These are phyloP conservation scores for Purpureocillium lavendulum DNA, from an alignment of 2,329 filamentous ascomycete species.

Conservation along the genomic window DNA sequence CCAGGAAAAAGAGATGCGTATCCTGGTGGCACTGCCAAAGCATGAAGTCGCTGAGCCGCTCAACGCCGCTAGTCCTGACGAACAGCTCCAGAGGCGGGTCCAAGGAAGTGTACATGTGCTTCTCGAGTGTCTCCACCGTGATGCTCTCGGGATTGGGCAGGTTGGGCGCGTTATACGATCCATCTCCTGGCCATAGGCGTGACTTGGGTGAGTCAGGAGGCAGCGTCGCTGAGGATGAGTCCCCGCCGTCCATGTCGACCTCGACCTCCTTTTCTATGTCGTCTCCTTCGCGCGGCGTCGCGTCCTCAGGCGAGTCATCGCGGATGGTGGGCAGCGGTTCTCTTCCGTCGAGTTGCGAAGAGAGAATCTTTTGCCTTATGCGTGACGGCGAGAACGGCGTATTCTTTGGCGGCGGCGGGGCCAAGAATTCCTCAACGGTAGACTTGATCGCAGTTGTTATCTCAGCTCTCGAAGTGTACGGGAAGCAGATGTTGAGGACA, in stretches of 20 bases:
- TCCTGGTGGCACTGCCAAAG: constrained; percentile 95
- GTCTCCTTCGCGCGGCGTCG: constrained; percentile 34
- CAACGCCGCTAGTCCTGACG: constrained; percentile 85
- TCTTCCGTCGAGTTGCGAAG: constrained; percentile 46
- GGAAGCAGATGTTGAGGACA: constrained; percentile 88
- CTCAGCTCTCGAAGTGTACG: constrained; percentile 92
- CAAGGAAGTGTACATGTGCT: constrained; percentile 80
- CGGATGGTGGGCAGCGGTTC: constrained; percentile 41
- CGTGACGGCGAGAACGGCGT: constrained; percentile 80
- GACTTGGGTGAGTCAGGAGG: constrained; percentile 44
- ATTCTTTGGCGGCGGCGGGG: constrained; percentile 54
- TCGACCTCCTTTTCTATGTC: constrained; percentile 24
- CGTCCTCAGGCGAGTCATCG: constrained; percentile 35
- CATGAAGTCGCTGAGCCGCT: constrained; percentile 94
- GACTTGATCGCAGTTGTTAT: constrained; percentile 84
- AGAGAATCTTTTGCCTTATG: constrained; percentile 78
- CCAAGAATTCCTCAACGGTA: constrained; percentile 81
- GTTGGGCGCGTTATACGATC: constrained; percentile 25
- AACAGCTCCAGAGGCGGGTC: constrained; percentile 86
- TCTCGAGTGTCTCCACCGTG: constrained; percentile 69
- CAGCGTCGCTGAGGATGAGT: constrained; percentile 53
- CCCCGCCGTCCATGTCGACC: constrained; percentile 40
- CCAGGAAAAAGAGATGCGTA: constrained; percentile 85
- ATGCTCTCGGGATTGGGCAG: constrained; percentile 77
- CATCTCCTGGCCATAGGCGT: constrained; percentile 21